phyloP scores from a whole-genome alignment of 495 filamentous ascomycete genomes.

The Cenococcum geophilum region DNA sequence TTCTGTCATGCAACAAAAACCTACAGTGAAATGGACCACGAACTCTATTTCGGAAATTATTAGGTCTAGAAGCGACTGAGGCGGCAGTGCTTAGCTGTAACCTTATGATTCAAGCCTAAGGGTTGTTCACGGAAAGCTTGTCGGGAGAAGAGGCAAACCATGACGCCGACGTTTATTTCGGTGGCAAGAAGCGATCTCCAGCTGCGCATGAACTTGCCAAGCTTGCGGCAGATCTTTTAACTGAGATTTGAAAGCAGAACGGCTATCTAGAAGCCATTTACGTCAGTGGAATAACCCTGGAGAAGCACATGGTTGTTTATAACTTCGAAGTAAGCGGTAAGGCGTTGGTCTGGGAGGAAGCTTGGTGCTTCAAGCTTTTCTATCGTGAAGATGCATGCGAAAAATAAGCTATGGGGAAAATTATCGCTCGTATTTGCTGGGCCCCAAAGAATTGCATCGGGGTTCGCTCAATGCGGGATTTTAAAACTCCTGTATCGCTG shows the following conservation, averaged over 20 bases:
- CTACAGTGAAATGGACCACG: too few species aligned
- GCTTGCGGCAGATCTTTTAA: not conserved
- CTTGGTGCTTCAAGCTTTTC: too few species aligned
- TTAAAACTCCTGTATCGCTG: too few species aligned
- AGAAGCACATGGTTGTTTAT: not conserved
- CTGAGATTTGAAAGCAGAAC: not conserved
- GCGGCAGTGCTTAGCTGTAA: not conserved
- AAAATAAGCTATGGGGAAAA: too few species aligned
- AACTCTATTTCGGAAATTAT: not conserved
- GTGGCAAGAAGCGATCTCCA: constrained; percentile 9
- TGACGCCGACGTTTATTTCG: not conserved
- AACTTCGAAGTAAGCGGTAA: not conserved
- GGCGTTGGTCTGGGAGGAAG: too few species aligned
- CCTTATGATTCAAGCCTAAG: not conserved
- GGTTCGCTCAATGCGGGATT: too few species aligned
- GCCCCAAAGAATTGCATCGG: too few species aligned
- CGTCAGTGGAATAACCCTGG: not conserved
- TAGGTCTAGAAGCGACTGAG: not conserved
- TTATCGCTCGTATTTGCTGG: too few species aligned
- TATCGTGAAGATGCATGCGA: too few species aligned
- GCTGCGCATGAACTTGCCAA: not conserved
- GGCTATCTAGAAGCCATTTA: not conserved
- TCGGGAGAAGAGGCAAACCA: not conserved
- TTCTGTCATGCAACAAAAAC: too few species aligned
- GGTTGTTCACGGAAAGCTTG: not conserved